Conservation (phyloP, 306 rosid species). For the Vicia faba region DNA sequence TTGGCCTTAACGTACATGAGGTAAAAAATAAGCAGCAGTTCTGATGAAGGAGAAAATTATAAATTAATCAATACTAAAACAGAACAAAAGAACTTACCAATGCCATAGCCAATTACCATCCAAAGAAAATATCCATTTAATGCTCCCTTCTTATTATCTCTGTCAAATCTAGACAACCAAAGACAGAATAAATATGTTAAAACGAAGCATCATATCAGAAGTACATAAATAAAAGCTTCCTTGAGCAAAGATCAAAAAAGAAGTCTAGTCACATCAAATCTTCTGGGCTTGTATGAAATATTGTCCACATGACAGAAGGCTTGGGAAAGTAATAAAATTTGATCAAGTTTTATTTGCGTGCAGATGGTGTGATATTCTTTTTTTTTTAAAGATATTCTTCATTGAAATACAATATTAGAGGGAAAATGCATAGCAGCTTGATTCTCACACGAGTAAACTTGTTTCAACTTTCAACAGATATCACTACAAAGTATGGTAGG, state of each 20-base stretch:
- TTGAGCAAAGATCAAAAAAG: slow-evolving; percentile 9
- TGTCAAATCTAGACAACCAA: slow-evolving; percentile 75
- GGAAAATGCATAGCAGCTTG: background rate
- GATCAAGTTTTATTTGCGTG: background rate
- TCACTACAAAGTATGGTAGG: slow-evolving; percentile 23
- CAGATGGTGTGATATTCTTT: too few species aligned
- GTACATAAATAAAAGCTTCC: slow-evolving; percentile 26
- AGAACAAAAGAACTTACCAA: slow-evolving; percentile 65
- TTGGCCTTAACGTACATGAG: slow-evolving; percentile 5
- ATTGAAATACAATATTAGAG: background rate
- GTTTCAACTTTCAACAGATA: slow-evolving; percentile 14
- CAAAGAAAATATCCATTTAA: slow-evolving; percentile 74
- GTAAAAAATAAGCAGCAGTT: slow-evolving; percentile 6
- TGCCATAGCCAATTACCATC: slow-evolving; percentile 80
- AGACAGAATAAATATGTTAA: slow-evolving; percentile 28
- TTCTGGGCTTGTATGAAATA: slow-evolving; percentile 25
- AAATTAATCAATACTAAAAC: slow-evolving; percentile 25
- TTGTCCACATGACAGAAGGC: background rate
- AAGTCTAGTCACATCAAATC: slow-evolving; percentile 17
- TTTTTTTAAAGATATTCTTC: too few species aligned
- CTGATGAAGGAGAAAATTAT: slow-evolving; percentile 1
- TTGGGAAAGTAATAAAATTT: background rate
- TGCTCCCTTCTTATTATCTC: slow-evolving; percentile 62
- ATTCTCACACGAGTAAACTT: slow-evolving; percentile 11
- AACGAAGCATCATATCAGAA: slow-evolving; percentile 14